Percentiles rank a stretch among this genome's conserved stretches.
phyloP scores from a whole-genome alignment of 495 filamentous ascomycete genomes.

The Bacidia rubella region DNA sequence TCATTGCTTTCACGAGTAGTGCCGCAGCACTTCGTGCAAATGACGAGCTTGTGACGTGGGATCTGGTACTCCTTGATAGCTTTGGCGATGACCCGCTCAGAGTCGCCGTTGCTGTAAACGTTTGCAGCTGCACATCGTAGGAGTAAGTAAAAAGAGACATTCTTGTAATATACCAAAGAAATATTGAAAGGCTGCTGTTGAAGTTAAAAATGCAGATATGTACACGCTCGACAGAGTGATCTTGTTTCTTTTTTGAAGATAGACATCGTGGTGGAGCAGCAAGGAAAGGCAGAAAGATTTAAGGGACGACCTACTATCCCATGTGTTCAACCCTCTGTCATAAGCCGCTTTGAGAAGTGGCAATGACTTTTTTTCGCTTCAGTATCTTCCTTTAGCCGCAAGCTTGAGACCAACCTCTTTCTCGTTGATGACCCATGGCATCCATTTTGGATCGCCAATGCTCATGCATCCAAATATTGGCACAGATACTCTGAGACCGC shows the following conservation, averaged over 20 bases:
- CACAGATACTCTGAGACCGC: conserved; percentile 32
- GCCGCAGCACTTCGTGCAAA: conserved; percentile 32
- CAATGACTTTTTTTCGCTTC: conserved; percentile 8
- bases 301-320: conserved; percentile 6
- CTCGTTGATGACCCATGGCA: conserved; percentile 32
- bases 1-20: conserved; percentile 25
- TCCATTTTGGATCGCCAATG: conserved; percentile 29
- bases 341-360: conserved; percentile 32
- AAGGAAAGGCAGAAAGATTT: not conserved
- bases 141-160: not conserved
- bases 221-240: not conserved
- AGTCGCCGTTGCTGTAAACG: conserved; percentile 25
- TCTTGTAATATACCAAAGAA: not conserved
- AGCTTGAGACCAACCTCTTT: conserved; percentile 21
- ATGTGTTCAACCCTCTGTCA: conserved; percentile 31
- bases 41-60: conserved; percentile 30
- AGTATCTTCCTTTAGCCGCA: not conserved
- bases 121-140: not conserved
- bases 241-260: not conserved
- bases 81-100: conserved; percentile 32
- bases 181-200: not conserved
- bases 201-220: not conserved
- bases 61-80: conserved; percentile 33
- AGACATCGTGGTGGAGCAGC: not conserved
- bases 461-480: conserved; percentile 36